phyloP scores from a whole-genome alignment of 768 basidiomycete genomes.

The Pulveroboletus sp. region DNA sequence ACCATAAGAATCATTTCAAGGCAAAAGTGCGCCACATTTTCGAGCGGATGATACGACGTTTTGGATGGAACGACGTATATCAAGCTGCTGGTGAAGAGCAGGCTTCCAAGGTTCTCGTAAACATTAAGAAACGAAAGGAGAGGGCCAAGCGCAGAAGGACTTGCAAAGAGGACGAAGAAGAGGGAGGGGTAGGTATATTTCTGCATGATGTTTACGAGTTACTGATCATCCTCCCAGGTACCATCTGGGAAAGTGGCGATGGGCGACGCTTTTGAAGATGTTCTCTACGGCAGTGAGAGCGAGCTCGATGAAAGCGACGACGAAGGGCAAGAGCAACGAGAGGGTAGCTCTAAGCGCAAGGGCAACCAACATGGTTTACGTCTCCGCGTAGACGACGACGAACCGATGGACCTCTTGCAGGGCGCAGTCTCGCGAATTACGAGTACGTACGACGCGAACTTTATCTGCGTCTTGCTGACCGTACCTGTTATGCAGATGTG shows the following conservation, averaged over 20 bases:
- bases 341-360: slow-evolving; percentile 35
- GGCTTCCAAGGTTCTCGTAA: slow-evolving; percentile 81
- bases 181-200: slow-evolving; percentile 39
- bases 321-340: slow-evolving; percentile 36
- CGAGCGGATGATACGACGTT: slow-evolving; percentile 89
- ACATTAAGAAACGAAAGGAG: slow-evolving; percentile 95
- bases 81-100: slow-evolving; percentile 71
- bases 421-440: slow-evolving; percentile 69
- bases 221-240: slow-evolving; percentile 31
- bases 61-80: slow-evolving; percentile 82
- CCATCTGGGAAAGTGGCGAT: slow-evolving; percentile 46
- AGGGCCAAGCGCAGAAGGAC: slow-evolving; percentile 86
- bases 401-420: slow-evolving; percentile 91
- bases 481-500: slow-evolving; percentile 32
- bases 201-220: background rate
- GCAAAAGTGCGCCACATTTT: slow-evolving; percentile 94
- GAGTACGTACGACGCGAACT: slow-evolving; percentile 41
- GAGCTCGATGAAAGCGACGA: slow-evolving; percentile 74
- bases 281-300: slow-evolving; percentile 94
- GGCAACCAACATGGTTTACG: slow-evolving; percentile 48
- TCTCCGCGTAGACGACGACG: slow-evolving; percentile 81
- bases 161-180: slow-evolving; percentile 47
- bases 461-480: slow-evolving; percentile 1
- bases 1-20: slow-evolving; percentile 99
- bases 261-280: slow-evolving; percentile 94